Evolutionary conservation across 2,329 filamentous ascomycete genomes (phyloP).

Genomic region (Fusarium sp.): DNA sequence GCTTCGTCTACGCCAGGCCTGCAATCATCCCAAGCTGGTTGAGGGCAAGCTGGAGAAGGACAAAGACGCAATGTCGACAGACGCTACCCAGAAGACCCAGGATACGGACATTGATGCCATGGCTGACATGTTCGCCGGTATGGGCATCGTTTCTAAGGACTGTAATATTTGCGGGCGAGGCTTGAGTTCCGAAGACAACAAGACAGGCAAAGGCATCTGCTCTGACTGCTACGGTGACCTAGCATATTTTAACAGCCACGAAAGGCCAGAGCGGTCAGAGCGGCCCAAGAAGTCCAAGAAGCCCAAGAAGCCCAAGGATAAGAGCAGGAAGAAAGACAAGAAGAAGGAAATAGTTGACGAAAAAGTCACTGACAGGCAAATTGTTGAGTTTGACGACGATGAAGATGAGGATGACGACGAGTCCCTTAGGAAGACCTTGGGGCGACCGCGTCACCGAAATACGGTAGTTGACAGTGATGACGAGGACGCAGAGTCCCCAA

Average conservation of each 20-base stretch:
- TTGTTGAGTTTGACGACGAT: constrained; percentile 28
- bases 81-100: constrained; percentile 61
- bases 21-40: constrained; percentile 91
- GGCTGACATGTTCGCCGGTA: constrained; percentile 84
- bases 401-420: constrained; percentile 38
- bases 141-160: constrained; percentile 79
- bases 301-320: constrained; percentile 30
- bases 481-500: constrained; percentile 24
- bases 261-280: constrained; percentile 55
- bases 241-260: constrained; percentile 64
- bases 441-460: constrained; percentile 26
- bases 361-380: constrained; percentile 22
- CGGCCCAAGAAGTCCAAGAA: constrained; percentile 41
- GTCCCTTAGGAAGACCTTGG: constrained; percentile 20
- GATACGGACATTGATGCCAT: constrained; percentile 80
- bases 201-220: constrained; percentile 64
- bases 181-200: constrained; percentile 61
- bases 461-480: constrained; percentile 31
- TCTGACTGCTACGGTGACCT: constrained; percentile 79
- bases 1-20: constrained; percentile 89
- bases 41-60: constrained; percentile 87
- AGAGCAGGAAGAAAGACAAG: constrained; percentile 29
- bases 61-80: constrained; percentile 81
- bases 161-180: constrained; percentile 85
- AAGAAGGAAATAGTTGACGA: constrained; percentile 23